phyloP scores from a whole-genome alignment of 2,329 filamentous ascomycete species.

The Aspergillus sp. region DNA sequence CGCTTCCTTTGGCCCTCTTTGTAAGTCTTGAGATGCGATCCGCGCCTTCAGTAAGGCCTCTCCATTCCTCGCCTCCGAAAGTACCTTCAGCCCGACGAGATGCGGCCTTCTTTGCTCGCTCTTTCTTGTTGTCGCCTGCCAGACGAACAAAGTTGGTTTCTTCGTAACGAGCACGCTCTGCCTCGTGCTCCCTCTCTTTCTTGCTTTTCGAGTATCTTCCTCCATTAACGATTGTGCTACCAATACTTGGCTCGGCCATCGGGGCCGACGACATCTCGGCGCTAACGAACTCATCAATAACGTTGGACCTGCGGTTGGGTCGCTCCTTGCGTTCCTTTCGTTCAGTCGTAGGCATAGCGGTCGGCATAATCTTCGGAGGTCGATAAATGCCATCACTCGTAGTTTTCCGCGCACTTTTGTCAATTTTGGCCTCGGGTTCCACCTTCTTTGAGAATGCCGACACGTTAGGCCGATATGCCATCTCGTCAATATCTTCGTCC shows the following conservation, averaged over 20 bases:
- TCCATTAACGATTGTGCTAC: constrained; percentile 77
- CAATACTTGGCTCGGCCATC: constrained; percentile 83
- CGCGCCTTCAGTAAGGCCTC: constrained; percentile 76
- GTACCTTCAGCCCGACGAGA: constrained; percentile 47
- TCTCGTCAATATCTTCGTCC: constrained; percentile 53
- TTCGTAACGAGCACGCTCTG: constrained; percentile 81
- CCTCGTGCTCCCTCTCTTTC: constrained; percentile 72
- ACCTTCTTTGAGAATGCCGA: constrained; percentile 44
- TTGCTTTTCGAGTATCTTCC: constrained; percentile 78
- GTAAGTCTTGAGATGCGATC: constrained; percentile 85
- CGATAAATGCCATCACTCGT: constrained; percentile 72
- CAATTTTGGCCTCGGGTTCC: constrained; percentile 34
- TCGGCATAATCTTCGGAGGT: constrained; percentile 84
- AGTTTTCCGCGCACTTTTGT: constrained; percentile 30
- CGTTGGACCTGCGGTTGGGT: constrained; percentile 70
- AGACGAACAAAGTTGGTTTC: constrained; percentile 88
- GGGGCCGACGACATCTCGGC: constrained; percentile 82
- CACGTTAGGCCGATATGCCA: constrained; percentile 63
- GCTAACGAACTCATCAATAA: constrained; percentile 87
- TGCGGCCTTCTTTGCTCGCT: constrained; percentile 63
- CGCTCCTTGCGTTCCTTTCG: constrained; percentile 60
- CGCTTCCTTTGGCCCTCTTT: constrained; percentile 61
- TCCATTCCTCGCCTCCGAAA: constrained; percentile 94
- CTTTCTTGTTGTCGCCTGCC: constrained; percentile 85
- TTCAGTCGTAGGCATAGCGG: constrained; percentile 71